Base-by-base conservation (phyloP, 2,329 filamentous ascomycete species). In the Grosmannia serpens region DNA sequence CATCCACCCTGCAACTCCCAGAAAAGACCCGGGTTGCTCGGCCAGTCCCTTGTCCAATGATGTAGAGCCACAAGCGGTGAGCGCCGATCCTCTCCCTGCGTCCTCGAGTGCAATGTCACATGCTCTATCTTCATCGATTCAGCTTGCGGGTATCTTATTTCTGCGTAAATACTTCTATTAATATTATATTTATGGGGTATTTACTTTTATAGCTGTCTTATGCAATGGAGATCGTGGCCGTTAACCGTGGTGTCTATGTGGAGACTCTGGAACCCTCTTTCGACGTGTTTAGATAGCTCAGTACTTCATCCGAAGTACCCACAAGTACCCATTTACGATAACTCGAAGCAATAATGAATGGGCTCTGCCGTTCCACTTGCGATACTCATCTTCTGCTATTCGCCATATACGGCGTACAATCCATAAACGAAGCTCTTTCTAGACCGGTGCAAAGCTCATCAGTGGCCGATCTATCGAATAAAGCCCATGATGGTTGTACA, bases 181-280 rank as follows among this genome's bases (percentile, higher is more conserved):
- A 27, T 50, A 44, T n/a, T n/a, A 9, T 26, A 33, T n/a, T 31
- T 29, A 55, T 55, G 33, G 31, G 52, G 52, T 41, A 53, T 24
- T 38, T 53, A 26, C 33, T n/a, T 53, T 41, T 20, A 53, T 38
- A n/a, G 31, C 31, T 53, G 8, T 38, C 31, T 44, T 33, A 55
- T 55, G 47, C 44, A 51, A 38, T 51, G 55, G 46, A 56, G 47
- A 56, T 38, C 44, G 29, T 55, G 53, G 35, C 41, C 53, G 26
- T 55, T 27, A 41, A 38, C 53, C 53, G 24, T 33, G 13, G 38
- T 17, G 26, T n/a, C 41, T 22, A 55, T 55, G 53, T 55, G 53
- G 53, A 55, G 53, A 55, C 38, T 24, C 17, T 46, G 17, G 27
- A 46, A 41, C 22, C 33, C 29, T 22, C 31, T 7, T 46, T 31